These are phyloP conservation scores for Coniochaeta pulveracea DNA, from an alignment of 2,329 filamentous ascomycete species.

Conservation along the genomic window DNA sequence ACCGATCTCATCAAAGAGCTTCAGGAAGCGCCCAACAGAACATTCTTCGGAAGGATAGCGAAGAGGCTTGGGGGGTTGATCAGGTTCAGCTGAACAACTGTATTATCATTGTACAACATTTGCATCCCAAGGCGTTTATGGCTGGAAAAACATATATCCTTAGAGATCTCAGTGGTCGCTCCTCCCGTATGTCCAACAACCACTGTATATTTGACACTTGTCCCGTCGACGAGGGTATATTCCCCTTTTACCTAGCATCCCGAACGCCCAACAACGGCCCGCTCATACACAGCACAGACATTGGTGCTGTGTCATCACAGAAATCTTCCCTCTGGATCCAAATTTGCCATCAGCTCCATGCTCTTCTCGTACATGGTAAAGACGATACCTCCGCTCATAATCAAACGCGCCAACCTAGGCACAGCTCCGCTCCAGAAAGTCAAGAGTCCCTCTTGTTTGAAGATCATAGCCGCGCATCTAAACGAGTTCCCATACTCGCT, in stretches of 20 bases:
- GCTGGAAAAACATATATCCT: conserved; percentile 7
- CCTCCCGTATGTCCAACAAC: conserved; percentile 4
- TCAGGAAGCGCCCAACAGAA: conserved; percentile 48
- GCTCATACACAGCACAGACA: not conserved
- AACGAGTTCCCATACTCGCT: conserved; percentile 78
- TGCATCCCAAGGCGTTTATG: not conserved
- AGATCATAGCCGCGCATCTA: conserved; percentile 70
- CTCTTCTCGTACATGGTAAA: conserved; percentile 98
- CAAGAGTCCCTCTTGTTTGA: conserved; percentile 76
- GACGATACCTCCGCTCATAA: conserved; percentile 90
- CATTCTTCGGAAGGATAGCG: conserved; percentile 37
- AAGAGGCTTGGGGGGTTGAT: conserved; percentile 49
- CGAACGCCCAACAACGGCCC: not conserved
- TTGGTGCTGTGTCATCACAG: conserved; percentile 42
- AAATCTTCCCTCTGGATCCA: conserved; percentile 79
- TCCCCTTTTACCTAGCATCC: not conserved
- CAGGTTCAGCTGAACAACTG: conserved; percentile 23
- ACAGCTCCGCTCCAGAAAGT: conserved; percentile 93
- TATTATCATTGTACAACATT: conserved; percentile 7
- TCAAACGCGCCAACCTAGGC: conserved; percentile 71
- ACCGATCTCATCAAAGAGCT: conserved; percentile 48
- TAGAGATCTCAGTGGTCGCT: too few species aligned
- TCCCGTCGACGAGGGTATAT: conserved; percentile 6
- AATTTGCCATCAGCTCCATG: conserved; percentile 70
- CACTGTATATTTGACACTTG: conserved; percentile 1